A percentile compares a stretch with the other conserved stretches of the same genome.
Conservation (phyloP, 306 rosid genomes). For the Sicyos edulis region DNA sequence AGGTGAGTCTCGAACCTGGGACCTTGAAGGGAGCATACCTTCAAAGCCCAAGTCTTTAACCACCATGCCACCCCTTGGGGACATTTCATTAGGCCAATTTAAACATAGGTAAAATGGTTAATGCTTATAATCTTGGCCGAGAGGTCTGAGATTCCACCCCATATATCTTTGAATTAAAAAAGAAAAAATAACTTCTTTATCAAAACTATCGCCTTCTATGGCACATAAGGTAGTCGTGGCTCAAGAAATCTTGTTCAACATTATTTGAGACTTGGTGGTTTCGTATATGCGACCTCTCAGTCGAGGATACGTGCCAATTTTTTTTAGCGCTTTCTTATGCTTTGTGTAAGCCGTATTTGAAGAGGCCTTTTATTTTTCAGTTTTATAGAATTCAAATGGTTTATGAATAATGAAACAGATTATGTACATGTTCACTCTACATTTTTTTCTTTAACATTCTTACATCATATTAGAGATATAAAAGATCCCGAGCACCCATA, state of each 20-base stretch:
- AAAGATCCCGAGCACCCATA: slow-evolving; percentile 90
- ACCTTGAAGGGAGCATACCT: no score
- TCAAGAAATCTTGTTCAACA: neutral
- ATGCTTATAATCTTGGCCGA: no score
- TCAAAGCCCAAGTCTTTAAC: no score
- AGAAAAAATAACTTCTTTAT: neutral
- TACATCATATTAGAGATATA: slow-evolving; percentile 82
- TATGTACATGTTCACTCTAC: neutral
- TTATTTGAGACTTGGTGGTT: no score
- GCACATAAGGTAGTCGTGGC: neutral
- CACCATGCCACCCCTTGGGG: no score
- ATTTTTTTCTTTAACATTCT: slow-evolving; percentile 48
- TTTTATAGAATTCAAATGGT: neutral
- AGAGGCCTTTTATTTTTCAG: neutral
- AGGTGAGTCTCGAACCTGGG: no score
- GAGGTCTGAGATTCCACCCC: neutral
- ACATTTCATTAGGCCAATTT: neutral
- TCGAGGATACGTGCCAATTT: no score
- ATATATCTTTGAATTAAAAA: neutral
- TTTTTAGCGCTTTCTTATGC: neutral
- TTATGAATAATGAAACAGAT: neutral
- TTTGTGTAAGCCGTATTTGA: slow-evolving; percentile 5
- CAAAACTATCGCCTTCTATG: neutral
- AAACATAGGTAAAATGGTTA: neutral
- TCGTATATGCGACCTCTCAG: no score